Conservation (phyloP, 352 stramenopile genomes). For the Pythium sp. region DNA sequence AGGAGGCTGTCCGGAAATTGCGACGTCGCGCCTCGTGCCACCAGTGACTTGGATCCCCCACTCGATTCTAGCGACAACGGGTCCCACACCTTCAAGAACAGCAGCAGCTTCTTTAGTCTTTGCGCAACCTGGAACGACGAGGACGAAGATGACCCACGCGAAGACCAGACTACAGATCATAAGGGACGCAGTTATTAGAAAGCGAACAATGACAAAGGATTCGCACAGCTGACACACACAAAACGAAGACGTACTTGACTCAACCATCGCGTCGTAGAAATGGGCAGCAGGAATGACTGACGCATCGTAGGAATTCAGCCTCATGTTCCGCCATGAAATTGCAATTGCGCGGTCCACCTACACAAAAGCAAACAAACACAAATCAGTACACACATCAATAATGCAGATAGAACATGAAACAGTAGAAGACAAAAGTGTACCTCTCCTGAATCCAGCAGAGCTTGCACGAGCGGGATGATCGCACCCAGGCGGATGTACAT, state of each 20-base stretch:
- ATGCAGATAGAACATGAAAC: neutral
- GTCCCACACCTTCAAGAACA: conserved; percentile 61
- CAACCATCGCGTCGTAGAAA: conserved; percentile 48
- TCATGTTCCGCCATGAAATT: conserved; percentile 49
- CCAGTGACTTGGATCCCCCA: conserved; percentile 21
- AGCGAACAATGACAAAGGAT: neutral
- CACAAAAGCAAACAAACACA: neutral
- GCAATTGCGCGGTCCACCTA: conserved; percentile 43
- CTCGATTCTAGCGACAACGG: conserved; percentile 24
- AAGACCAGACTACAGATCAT: conserved; percentile 25
- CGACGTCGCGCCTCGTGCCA: conserved; percentile 26
- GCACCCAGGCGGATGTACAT: conserved; percentile 65
- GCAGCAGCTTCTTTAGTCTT: conserved; percentile 44
- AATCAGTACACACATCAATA: neutral
- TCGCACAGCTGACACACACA: neutral
- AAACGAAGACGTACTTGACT: conserved; percentile 22
- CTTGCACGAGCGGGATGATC: conserved; percentile 40
- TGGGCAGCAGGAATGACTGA: conserved; percentile 34
- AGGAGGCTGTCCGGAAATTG: conserved; percentile 40
- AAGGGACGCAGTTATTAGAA: neutral
- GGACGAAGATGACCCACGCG: conserved; percentile 11
- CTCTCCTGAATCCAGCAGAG: conserved; percentile 47
- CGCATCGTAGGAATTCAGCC: conserved; percentile 32
- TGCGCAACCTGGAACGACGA: conserved; percentile 41
- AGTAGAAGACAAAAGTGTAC: conserved; percentile 19